Conservation (phyloP, 2,329 filamentous ascomycete species). For the Claviceps sp. region DNA sequence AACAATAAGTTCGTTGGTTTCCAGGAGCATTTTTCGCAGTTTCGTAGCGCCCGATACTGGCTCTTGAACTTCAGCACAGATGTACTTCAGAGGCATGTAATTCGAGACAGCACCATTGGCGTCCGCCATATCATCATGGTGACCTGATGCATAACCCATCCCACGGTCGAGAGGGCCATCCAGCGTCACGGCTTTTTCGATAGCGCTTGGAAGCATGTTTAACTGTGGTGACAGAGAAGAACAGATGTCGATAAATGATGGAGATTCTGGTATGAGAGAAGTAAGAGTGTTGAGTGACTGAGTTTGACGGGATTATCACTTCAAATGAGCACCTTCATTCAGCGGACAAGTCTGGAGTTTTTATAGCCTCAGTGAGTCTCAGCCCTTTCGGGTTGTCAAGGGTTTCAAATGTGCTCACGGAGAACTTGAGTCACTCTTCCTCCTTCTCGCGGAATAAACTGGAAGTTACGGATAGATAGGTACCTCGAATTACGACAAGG, state of each 20-base stretch:
- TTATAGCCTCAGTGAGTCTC: neutral
- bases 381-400: neutral
- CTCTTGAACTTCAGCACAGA: slow-evolving; percentile 6
- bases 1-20: slow-evolving; percentile 33
- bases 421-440: neutral
- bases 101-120: neutral
- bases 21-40: slow-evolving; percentile 27
- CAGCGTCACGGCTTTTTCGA: slow-evolving; percentile 3
- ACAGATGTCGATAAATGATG: neutral
- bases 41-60: slow-evolving; percentile 17
- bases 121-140: neutral
- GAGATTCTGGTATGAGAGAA: neutral
- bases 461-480: neutral
- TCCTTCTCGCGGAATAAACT: neutral
- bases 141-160: slow-evolving; percentile 3
- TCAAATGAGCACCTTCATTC: neutral
- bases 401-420: neutral
- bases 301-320: neutral
- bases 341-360: neutral
- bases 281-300: neutral
- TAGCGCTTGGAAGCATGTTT: slow-evolving; percentile 6
- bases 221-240: neutral
- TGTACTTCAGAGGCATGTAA: slow-evolving; percentile 6
- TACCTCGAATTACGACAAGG: neutral
- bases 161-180: slow-evolving; percentile 4